Evolutionary conservation across 345 rosid genomes (phyloP).

Genomic region (Psidium friedrichsthalianum): DNA sequence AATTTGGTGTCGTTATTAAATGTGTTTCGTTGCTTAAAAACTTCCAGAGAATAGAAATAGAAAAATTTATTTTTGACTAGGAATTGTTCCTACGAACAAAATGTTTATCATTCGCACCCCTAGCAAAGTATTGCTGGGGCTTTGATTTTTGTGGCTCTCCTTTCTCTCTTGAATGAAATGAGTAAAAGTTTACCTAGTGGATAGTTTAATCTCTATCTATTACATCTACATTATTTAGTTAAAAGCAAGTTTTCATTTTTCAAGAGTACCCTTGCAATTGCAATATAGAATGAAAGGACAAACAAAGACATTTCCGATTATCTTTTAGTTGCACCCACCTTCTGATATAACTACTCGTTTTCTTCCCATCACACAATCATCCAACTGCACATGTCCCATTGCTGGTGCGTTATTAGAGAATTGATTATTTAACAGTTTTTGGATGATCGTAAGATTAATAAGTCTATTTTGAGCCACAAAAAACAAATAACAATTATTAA

Average conservation of each 20-base stretch:
- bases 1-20: too few relatives aligned
- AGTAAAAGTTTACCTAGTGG: neutral
- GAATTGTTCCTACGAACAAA: too few relatives aligned
- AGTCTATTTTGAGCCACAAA: too few relatives aligned
- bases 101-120: neutral
- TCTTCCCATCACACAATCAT: neutral
- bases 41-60: too few relatives aligned
- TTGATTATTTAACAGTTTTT: too few relatives aligned
- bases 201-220: neutral
- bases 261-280: neutral
- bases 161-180: neutral
- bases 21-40: too few relatives aligned
- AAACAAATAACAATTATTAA: too few relatives aligned
- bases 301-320: neutral
- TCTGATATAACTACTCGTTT: neutral
- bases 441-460: too few relatives aligned
- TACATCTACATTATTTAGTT: neutral
- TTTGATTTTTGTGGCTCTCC: neutral
- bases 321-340: neutral
- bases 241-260: neutral
- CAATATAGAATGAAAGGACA: neutral
- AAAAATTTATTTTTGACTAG: too few relatives aligned
- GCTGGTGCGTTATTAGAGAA: neutral
- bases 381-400: neutral
- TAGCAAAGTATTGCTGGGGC: rapidly evolving